Conservation (phyloP, 2,329 filamentous ascomycete species). For the Aspergillus sp. region DNA sequence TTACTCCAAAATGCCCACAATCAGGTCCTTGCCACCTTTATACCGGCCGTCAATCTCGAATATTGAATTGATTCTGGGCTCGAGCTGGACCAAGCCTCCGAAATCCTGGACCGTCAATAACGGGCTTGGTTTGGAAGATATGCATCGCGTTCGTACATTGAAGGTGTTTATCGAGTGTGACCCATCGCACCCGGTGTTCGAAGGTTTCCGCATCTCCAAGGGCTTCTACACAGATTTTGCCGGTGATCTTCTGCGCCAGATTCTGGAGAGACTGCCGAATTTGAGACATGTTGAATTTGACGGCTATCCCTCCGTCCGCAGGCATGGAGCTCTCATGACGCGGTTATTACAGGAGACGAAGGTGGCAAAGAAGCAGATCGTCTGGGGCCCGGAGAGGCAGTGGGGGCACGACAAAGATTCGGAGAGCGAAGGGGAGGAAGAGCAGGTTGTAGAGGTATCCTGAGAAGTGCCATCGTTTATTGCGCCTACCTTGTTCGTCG, state of each 20-base stretch:
- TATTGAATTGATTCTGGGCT: constrained; percentile 52
- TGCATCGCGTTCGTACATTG: constrained; percentile 41
- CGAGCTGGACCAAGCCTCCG: constrained; percentile 53
- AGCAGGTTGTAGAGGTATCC: constrained; percentile 4
- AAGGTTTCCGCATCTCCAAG: constrained; percentile 51
- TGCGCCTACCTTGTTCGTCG: too few relatives aligned
- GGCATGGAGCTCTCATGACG: constrained; percentile 45
- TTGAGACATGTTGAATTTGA: constrained; percentile 51
- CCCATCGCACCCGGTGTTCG: constrained; percentile 47
- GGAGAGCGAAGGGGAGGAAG: constrained; percentile 6
- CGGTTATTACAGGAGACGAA: constrained; percentile 37
- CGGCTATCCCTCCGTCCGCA: constrained; percentile 48
- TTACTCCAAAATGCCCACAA: constrained; percentile 36
- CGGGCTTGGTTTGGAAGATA: constrained; percentile 44
- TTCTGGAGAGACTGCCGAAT: constrained; percentile 45
- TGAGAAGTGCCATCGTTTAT: neutral
- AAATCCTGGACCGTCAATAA: constrained; percentile 47
- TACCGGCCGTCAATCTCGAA: constrained; percentile 48
- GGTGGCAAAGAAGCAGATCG: constrained; percentile 27
- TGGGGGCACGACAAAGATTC: constrained; percentile 29
- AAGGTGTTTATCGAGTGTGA: constrained; percentile 55
- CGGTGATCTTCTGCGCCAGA: constrained; percentile 41
- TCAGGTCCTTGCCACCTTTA: constrained; percentile 44
- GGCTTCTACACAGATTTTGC: constrained; percentile 54
- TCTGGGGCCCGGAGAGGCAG: constrained; percentile 35